Evolutionary conservation across 2,329 filamentous ascomycete species (phyloP).

Genomic region (Coniochaeta pulveracea): DNA sequence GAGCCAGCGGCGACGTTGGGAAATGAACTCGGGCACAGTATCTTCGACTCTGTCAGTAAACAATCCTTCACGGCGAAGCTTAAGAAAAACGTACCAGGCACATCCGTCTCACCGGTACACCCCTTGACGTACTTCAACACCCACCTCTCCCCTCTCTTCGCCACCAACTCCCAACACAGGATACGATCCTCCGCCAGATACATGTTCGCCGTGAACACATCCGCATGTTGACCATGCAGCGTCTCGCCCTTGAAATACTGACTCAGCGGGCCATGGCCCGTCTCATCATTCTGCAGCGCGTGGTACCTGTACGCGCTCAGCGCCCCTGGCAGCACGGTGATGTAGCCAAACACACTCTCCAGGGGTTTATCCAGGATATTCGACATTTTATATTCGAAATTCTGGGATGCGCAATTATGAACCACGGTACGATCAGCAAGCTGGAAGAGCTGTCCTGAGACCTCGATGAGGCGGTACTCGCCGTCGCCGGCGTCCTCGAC

Average conservation of each 20-base stretch:
- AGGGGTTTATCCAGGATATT: conserved; percentile 97
- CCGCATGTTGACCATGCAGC: conserved; percentile 86
- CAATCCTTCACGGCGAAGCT: background rate
- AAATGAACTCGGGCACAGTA: conserved; percentile 90
- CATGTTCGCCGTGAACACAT: conserved; percentile 66
- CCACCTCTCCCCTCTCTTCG: conserved; percentile 90
- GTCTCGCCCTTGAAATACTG: conserved; percentile 99
- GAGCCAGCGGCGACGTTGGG: conserved; percentile 89
- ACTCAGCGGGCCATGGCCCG: conserved; percentile 85
- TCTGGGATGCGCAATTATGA: no score
- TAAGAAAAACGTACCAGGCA: conserved; percentile 58
- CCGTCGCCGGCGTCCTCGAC: no score
- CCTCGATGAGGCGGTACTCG: no score
- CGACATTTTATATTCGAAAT: conserved; percentile 99
- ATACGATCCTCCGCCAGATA: conserved; percentile 9
- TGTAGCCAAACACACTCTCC: conserved; percentile 96
- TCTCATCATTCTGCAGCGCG: conserved; percentile 91
- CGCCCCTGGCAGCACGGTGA: conserved; percentile 90
- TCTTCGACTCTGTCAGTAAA: conserved; percentile 37
- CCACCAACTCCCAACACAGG: conserved; percentile 69
- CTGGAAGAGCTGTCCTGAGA: no score
- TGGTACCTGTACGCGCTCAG: conserved; percentile 93
- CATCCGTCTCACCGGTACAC: conserved; percentile 94
- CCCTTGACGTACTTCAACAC: conserved; percentile 96
- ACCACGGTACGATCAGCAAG: no score